phyloP scores from a whole-genome alignment of 352 stramenopile species.

The Pythium phragmitis region DNA sequence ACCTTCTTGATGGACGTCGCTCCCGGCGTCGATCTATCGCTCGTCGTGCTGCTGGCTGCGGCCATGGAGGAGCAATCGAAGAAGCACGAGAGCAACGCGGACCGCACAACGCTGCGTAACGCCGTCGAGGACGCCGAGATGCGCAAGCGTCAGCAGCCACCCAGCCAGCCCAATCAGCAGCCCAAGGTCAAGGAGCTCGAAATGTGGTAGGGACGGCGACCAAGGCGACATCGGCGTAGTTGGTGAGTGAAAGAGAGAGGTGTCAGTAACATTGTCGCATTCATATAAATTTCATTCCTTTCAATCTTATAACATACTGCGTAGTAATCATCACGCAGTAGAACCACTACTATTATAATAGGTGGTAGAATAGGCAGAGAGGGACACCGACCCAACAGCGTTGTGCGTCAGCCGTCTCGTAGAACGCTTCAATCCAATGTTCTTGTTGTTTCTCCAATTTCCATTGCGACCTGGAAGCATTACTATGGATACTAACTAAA shows the following conservation, averaged over 20 bases:
- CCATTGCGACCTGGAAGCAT: slow-evolving; percentile 17
- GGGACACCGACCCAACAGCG: no score
- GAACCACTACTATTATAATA: no score
- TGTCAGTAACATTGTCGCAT: no score
- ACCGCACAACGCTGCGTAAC: not conserved
- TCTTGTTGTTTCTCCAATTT: not conserved
- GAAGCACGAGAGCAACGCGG: slow-evolving; percentile 6
- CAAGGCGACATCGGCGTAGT: not conserved
- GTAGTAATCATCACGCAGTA: no score
- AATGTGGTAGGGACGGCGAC: not conserved
- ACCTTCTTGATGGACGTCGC: slow-evolving; percentile 24
- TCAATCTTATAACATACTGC: no score
- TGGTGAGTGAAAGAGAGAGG: not conserved
- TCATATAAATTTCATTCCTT: no score
- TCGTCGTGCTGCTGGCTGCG: slow-evolving; percentile 19
- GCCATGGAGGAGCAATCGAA: slow-evolving; percentile 25
- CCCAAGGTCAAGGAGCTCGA: not conserved
- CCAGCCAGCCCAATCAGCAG: not conserved
- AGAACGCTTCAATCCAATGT: not conserved
- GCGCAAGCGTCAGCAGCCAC: not conserved
- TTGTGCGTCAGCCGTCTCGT: no score
- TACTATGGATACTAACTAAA: slow-evolving; percentile 12
- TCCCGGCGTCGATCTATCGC: slow-evolving; percentile 15
- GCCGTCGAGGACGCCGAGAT: not conserved
- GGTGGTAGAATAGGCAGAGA: no score